Evolutionary conservation across 2,329 filamentous ascomycete genomes (phyloP), one percentile per base, ranked within the genome.

Genomic region (Colletotrichum tabaci): DNA sequence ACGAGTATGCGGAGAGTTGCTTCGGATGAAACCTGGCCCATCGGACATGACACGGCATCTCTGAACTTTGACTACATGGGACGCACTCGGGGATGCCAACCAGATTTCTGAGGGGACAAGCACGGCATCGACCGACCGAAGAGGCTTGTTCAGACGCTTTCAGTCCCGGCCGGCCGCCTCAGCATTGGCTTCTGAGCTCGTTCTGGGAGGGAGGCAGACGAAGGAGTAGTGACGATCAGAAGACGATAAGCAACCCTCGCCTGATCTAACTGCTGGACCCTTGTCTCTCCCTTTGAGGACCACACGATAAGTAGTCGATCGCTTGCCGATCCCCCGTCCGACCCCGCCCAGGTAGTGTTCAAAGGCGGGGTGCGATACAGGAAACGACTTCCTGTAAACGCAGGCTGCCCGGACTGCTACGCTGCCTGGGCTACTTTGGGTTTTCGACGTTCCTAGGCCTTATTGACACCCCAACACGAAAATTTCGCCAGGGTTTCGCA

Each of bases 1-100:
- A 62, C 57, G 12, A 16, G 35, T 3, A 38, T 13, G n/a, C 26
- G 53, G 47, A 6, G 5, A 26, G 30, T 23, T 21, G 49, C 42
- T 67, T 71, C 64, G 49, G 64, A 71, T 67, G 50, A 71, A 71
- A 71, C 64, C 42, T 62, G 18, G 35, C 21, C 38, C 49, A 26
- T 55, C 12, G 42, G 57, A 62, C 50, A 35, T 62, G 64, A 71
- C 57, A 67, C 64, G 44, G 21, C 50, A 57, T 30, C 16, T 58
- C 16, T 40, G 50, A 71, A 71, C 57, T 56, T 13, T 62, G 35
- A 53, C 38, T 7, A 46, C 18, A 50, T 67, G 44, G 35, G 57
- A 50, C 57, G 57, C n/a, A 42, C 12, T 61, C 26, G n/a, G 50
- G 5, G 10, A 23, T 47, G 26, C 53, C 9, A 38, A 26, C 30